Base-by-base conservation (phyloP, 2,329 filamentous ascomycete genomes). In the Exophiala viscosa region DNA sequence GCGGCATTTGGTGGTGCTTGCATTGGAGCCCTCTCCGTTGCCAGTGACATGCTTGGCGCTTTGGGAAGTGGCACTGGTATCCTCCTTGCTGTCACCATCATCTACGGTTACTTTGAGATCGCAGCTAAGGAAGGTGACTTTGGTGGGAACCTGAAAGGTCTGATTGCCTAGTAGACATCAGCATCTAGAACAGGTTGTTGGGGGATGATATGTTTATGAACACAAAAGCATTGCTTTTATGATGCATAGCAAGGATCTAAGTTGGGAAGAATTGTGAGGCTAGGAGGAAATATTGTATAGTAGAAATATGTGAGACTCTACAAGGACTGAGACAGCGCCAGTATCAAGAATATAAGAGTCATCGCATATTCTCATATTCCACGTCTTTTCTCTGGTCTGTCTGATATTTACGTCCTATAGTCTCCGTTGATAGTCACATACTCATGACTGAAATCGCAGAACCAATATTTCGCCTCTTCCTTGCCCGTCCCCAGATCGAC, bases 51-150 rank as follows among this genome's bases (percentile, higher is more conserved):
- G 60, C 84, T 97, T 74, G 93, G 93, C 65, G 93, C 95, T 68
- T 83, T 99, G 47, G 93, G 93, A 70, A 95, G 89, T 62, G 93
- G 93, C 69, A 99, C 93, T 66, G 91, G 93, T 86, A 99, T 96
- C 66, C 82, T 99, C 57, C 85, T 99, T 72, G 93, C 93, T 73
- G 93, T 99, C 69, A 99, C 95, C 58, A 99, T 99, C 71, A 99
- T 99, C 74, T 99, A 99, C 74, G 90, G 91, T 61, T 99, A 99
- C 79, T 99, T 99, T 67, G 93, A 99, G 74, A 99, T 99, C 67
- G 93, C 93, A 18, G 95, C 95, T 67, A 96, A 96, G 77, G 93
- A 99, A 76, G 93, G 93, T 66, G 93, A 99, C 71, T 86, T 97
- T 73, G 82, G 73, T 50, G 67, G 85, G 57, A 89, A 90, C 62